Base-by-base conservation (phyloP, 352 stramenopile genomes). In the Phytophthora vignae region DNA sequence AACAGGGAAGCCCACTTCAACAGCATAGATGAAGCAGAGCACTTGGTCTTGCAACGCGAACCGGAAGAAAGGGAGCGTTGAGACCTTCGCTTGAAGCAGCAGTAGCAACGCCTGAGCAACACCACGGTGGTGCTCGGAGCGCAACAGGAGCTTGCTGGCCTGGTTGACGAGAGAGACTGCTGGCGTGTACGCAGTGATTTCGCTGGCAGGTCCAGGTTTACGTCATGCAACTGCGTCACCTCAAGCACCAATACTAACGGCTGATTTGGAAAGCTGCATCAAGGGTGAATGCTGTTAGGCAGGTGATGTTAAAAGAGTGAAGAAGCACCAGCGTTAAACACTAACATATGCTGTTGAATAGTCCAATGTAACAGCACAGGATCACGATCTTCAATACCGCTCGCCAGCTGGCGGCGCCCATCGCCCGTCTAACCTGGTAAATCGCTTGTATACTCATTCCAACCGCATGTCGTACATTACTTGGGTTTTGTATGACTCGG, bases 191-290 rank as follows among this genome's bases (percentile, higher is more conserved):
- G 48, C 9, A 10, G 31, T 78, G 71, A 67, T 78, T 78, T 75
- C 71, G 66, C 66, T 74, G 65, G 56, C 11, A 38, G 60, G 15
- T 21, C 10, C 17, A 12, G 25, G 72, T 73, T 78, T 78, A 73
- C 72, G 72, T 76, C 60, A 78, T 76, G 54, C 42, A 10, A 22
- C 2, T 22, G 31, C 60, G 64, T 62, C 61, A 61, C 55, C 70
- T 62, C 68, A 75, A 75, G 68, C 68, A 75, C 62, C 62, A 70
- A 55, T 60, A 62, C 46, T 48, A 59, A 9, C 21, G 21, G 3
- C 33, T 36, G 19, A 57, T 58, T 57, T 33, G 29, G 4, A 46
- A 57, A 14, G 15, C 25, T 44, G 1, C 33, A 49, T 22, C 1
- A 15, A 3, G 50, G 59, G n/a, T 22, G 33, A 17, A 66, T 65